phyloP scores from a whole-genome alignment of 2,329 filamentous ascomycete genomes.

The Phaeoacremonium minimum region DNA sequence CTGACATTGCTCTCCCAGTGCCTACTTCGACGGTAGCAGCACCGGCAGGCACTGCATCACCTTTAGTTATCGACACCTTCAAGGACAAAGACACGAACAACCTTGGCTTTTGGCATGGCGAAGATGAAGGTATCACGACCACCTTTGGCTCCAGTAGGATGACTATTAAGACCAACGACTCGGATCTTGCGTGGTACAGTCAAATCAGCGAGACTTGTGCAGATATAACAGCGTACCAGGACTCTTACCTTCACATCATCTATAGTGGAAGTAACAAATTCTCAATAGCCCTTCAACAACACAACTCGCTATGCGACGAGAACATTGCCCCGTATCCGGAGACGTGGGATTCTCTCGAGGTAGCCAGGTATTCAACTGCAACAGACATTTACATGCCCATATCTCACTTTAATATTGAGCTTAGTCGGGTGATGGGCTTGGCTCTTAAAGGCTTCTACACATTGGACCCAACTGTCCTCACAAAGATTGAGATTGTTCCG shows the following conservation, averaged over 20 bases:
- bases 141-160: conserved; percentile 47
- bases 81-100: conserved; percentile 46
- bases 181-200: conserved; percentile 29
- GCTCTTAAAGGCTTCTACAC: conserved; percentile 63
- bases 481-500: conserved; percentile 56
- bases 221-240: conserved; percentile 48
- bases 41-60: conserved; percentile 40
- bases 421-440: conserved; percentile 50
- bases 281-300: conserved; percentile 61
- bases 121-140: conserved; percentile 53
- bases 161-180: conserved; percentile 52
- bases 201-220: conserved; percentile 42
- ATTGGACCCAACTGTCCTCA: conserved; percentile 42
- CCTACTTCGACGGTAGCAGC: conserved; percentile 44
- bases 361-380: conserved; percentile 48
- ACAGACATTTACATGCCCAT: conserved; percentile 64
- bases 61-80: conserved; percentile 60
- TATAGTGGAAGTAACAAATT: conserved; percentile 61
- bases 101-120: conserved; percentile 62
- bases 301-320: conserved; percentile 57
- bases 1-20: conserved; percentile 30
- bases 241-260: conserved; percentile 60
- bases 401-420: conserved; percentile 60
- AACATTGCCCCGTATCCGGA: conserved; percentile 56
- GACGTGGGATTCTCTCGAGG: conserved; percentile 65